phyloP scores from a whole-genome alignment of 805 yeast species.

The Pichia cephalocereana region DNA sequence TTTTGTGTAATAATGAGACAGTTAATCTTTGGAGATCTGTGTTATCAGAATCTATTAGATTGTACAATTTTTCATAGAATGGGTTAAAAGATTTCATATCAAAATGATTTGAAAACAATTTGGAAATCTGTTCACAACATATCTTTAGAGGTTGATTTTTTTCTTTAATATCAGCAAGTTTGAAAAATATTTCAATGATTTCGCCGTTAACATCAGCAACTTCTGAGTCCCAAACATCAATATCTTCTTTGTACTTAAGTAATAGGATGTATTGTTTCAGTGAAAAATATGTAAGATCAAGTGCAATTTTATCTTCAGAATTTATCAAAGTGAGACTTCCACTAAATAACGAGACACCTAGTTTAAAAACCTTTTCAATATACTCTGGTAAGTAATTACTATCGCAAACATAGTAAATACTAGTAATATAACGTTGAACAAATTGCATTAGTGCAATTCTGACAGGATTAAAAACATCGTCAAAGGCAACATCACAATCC shows the following conservation, averaged over 20 bases:
- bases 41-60: conserved; percentile 20
- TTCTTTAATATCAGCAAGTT: conserved; percentile 4
- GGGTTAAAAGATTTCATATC: conserved; percentile 25
- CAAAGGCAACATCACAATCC: conserved; percentile 54
- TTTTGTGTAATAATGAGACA: conserved; percentile 28
- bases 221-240: conserved; percentile 29
- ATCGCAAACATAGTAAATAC: conserved; percentile 24
- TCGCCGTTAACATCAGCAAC: conserved; percentile 31
- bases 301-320: conserved; percentile 11
- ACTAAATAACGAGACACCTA: conserved; percentile 30
- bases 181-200: conserved; percentile 33
- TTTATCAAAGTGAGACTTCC: conserved; percentile 36
- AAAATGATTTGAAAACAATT: conserved; percentile 14
- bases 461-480: conserved; percentile 38
- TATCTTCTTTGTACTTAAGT: conserved; percentile 18
- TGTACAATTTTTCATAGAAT: conserved; percentile 29
- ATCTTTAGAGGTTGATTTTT: conserved; percentile 26
- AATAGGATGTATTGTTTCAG: conserved; percentile 34
- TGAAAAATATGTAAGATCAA: conserved; percentile 39
- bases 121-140: conserved; percentile 27
- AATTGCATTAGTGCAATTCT: conserved; percentile 46
- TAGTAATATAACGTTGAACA: conserved; percentile 21
- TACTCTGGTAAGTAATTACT: conserved; percentile 22
- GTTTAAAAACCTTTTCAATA: conserved; percentile 25
- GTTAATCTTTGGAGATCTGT: conserved; percentile 37